These are phyloP conservation scores for Puccinia novopanici DNA, from an alignment of 1,284 basidiomycete species.

Conservation along the genomic window DNA sequence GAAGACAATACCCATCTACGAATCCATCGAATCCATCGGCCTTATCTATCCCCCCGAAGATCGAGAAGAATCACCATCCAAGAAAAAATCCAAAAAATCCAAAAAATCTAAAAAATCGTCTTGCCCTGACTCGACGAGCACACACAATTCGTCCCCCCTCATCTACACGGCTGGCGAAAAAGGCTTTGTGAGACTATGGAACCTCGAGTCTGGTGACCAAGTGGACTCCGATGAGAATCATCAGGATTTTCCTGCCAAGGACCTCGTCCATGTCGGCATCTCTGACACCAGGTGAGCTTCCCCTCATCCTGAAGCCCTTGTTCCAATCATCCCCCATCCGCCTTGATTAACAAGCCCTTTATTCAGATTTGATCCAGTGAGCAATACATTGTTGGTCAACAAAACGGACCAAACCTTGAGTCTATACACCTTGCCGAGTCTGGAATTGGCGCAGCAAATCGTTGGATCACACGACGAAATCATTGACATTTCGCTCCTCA, in stretches of 20 bases:
- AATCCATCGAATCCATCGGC: constrained; percentile 83
- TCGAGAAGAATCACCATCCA: no score
- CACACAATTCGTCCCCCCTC: constrained; percentile 61
- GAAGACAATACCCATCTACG: constrained; percentile 82
- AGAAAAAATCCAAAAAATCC: not conserved
- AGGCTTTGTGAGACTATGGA: constrained; percentile 80
- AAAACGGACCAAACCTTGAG: constrained; percentile 97
- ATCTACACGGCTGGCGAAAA: constrained; percentile 89
- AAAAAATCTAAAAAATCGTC: constrained; percentile 58
- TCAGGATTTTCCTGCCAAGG: constrained; percentile 10
- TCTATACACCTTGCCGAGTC: constrained; percentile 73
- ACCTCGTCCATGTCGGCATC: constrained; percentile 30
- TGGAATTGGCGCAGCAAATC: constrained; percentile 74
- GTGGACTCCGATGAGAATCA: constrained; percentile 49
- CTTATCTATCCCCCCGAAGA: constrained; percentile 61
- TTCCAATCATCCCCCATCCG: no score
- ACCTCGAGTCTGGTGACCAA: constrained; percentile 69
- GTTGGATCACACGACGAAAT: constrained; percentile 99
- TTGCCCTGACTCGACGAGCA: constrained; percentile 61
- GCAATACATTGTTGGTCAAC: constrained; percentile 70
- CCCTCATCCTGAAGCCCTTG: no score
- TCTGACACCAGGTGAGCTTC: constrained; percentile 45
- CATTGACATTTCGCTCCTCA: constrained; percentile 79
- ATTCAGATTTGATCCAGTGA: constrained; percentile 29
- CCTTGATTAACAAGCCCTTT: not conserved